Base-by-base conservation (phyloP, 2,329 filamentous ascomycete genomes). In the Fusarium decemcellulare region DNA sequence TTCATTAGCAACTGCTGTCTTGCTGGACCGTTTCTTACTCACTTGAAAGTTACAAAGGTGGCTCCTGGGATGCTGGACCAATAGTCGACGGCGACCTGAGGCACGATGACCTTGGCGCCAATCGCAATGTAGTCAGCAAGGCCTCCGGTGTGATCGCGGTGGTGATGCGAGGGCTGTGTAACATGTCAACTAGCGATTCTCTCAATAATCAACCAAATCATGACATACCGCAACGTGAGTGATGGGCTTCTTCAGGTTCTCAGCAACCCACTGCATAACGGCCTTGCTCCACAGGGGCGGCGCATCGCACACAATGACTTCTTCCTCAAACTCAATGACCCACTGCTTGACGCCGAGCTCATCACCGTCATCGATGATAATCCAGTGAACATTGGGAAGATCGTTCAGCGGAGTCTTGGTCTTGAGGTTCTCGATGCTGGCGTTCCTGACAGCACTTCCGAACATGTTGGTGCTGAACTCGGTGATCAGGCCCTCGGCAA, bases 391-490 rank as follows among this genome's bases (percentile, higher is more conserved):
- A 5, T 29, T 43, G 5, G 59, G 52, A 29, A 65, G 43, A 3
- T 39, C 48, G 8, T 14, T 7, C 3, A 65, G 16, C 2, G 59
- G 63, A 2, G 43, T 40, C 37, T 58, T 23, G 1, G 15, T 48
- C 18, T 54, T 54, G 12, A 62, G 43, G 48, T 54, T 50, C 4
- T 65, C 42, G 10, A 46, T 37, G 1, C 40, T 65, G 1, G 18
- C 23, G 4, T 62, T 59, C 34, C 53, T 62, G 11, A 54, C 27
- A 11, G 59, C 63, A 2, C 36, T 53, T 27, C 59, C 54, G 5
- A 65, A 43, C 52, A 58, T 62, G 16, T 62, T 62, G 14, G 63
- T 43, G 15, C 48, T 65, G 27, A 65, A 65, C 47, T 63, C 63
- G 4, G 52, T 61, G 10, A 65, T n/a, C 5, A 48, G 29, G 9